A percentile compares a stretch with the other conserved stretches of the same genome.
phyloP scores from a whole-genome alignment of 2,329 filamentous ascomycete genomes.

The Aspergillus pseudonomiae region DNA sequence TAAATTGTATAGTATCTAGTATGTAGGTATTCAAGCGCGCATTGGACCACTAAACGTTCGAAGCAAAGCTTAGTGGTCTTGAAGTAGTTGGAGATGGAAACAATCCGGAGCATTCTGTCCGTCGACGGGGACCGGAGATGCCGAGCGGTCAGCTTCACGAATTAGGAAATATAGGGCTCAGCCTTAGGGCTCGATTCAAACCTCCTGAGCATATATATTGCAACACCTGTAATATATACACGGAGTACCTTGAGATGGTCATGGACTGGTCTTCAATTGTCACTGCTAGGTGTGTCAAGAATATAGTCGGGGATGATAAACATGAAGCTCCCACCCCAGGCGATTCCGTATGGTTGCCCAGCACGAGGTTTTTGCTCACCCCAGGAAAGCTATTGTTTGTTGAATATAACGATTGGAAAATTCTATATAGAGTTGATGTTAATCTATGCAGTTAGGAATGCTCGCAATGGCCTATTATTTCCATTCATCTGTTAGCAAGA shows the following conservation, averaged over 20 bases:
- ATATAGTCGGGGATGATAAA: neutral
- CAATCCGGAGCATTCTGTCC: constrained; percentile 14
- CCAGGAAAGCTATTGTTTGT: neutral
- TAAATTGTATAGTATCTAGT: neutral
- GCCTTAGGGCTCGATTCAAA: constrained; percentile 22
- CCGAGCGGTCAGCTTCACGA: constrained; percentile 16
- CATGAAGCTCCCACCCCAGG: neutral
- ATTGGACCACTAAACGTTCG: neutral
- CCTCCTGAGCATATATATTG: neutral
- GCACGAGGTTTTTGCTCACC: neutral
- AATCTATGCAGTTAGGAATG: neutral
- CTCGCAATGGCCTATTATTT: neutral
- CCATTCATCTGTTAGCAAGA: neutral
- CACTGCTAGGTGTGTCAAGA: neutral
- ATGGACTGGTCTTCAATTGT: neutral
- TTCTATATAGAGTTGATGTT: neutral
- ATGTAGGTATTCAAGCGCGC: neutral
- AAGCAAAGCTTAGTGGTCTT: neutral
- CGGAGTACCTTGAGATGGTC: neutral
- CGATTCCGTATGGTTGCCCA: neutral
- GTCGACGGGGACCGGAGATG: constrained; percentile 14
- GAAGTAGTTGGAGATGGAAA: constrained; percentile 3
- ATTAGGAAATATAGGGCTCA: constrained; percentile 28
- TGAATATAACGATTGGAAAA: neutral
- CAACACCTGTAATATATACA: neutral